Conservation (phyloP, 225 moss, liverwort and hornwort species). For the Antitrichia curtipendula region DNA sequence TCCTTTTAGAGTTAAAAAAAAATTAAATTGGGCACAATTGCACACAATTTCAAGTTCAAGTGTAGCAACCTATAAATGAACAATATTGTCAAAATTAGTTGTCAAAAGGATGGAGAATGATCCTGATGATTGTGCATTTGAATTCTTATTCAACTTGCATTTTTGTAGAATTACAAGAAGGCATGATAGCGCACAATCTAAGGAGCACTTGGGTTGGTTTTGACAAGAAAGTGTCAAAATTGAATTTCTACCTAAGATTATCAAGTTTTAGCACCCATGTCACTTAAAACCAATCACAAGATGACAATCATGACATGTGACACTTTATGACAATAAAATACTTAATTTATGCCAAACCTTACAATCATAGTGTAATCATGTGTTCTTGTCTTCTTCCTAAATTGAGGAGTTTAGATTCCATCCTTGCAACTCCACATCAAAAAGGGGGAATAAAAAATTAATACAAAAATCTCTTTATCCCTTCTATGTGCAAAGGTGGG, state of each 20-base stretch:
- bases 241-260: neutral
- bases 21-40: neutral
- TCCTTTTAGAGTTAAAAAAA: neutral
- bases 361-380: rapidly evolving
- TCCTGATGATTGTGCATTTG: no score
- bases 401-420: neutral
- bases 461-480: neutral
- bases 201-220: rapidly evolving
- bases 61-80: neutral
- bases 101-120: neutral
- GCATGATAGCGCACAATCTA: neutral
- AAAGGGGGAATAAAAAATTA: neutral
- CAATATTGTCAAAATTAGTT: neutral
- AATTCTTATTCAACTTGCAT: neutral
- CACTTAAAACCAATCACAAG: no score
- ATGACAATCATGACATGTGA: neutral
- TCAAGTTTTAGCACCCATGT: neutral
- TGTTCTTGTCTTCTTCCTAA: neutral
- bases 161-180: neutral
- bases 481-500: neutral
- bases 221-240: neutral
- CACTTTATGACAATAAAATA: neutral
- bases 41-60: neutral
- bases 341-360: neutral
- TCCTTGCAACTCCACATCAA: neutral